Conservation (phyloP, 257 asterid species). For the Solanum infundibuliforme region DNA sequence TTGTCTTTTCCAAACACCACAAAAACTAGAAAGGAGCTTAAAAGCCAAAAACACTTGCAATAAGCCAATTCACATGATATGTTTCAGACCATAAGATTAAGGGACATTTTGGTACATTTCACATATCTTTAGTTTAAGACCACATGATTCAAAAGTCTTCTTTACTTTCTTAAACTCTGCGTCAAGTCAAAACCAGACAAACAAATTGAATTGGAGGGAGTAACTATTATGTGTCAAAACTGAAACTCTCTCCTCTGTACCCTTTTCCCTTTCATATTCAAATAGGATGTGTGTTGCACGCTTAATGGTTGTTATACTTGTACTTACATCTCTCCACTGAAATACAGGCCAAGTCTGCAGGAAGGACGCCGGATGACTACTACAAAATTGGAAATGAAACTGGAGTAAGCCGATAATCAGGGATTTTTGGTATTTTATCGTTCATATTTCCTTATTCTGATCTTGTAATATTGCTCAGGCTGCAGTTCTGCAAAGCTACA, state of each 20-base stretch:
- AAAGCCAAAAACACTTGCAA: neutral
- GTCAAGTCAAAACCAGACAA: neutral
- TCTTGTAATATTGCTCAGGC: conserved; percentile 45
- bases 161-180: neutral
- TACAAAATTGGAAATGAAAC: conserved; percentile 45
- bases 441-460: conserved; percentile 15
- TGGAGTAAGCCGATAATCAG: conserved; percentile 51
- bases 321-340: conserved; percentile 1
- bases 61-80: neutral
- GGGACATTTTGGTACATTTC: neutral
- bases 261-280: neutral
- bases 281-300: neutral
- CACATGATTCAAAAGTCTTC: neutral
- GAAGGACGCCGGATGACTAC: conserved; percentile 66
- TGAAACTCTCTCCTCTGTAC: neutral
- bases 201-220: neutral
- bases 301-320: conserved; percentile 7
- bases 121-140: neutral
- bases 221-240: neutral
- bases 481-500: conserved; percentile 60
- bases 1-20: neutral
- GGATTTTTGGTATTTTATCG: neutral
- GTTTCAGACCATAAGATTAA: neutral
- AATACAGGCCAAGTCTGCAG: conserved; percentile 88
- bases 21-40: neutral